These are phyloP conservation scores for Agroathelia rolfsii DNA, from an alignment of 1,284 basidiomycete species.

Conservation along the genomic window DNA sequence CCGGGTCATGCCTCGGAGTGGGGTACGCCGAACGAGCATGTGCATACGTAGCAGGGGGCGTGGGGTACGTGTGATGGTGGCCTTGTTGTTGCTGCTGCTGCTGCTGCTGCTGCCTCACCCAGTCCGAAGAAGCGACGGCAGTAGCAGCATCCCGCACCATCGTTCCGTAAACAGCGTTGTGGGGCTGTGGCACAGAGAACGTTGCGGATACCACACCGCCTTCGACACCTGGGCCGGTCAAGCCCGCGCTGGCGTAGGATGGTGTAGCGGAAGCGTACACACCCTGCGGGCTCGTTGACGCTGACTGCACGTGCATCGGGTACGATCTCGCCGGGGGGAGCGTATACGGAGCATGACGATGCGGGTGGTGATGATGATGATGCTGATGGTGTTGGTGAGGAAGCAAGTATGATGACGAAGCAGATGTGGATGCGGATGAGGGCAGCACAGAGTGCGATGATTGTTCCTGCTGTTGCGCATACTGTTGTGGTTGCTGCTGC, in stretches of 20 bases:
- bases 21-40: neutral
- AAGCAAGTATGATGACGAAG: neutral
- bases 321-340: constrained; percentile 23
- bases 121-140: constrained; percentile 1
- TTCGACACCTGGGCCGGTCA: too few relatives aligned
- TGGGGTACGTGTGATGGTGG: constrained; percentile 1
- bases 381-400: too few relatives aligned
- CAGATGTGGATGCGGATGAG: constrained; percentile 3
- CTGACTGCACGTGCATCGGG: constrained; percentile 42
- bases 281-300: constrained; percentile 46
- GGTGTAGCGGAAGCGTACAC: constrained; percentile 24
- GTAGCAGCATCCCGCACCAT: constrained; percentile 26
- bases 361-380: constrained; percentile 23
- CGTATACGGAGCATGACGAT: constrained; percentile 14
- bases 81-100: too few relatives aligned
- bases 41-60: neutral
- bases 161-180: constrained; percentile 35
- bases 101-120: too few relatives aligned
- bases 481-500: constrained; percentile 1
- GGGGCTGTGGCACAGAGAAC: constrained; percentile 34
- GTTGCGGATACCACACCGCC: constrained; percentile 23
- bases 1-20: neutral
- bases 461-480: constrained; percentile 1
- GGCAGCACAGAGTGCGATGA: constrained; percentile 4
- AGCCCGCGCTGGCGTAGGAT: too few relatives aligned